Percentiles rank a stretch among this genome's conserved stretches.
Conservation (phyloP, 768 basidiomycete genomes). For the Mycena olivaceomarginata region DNA sequence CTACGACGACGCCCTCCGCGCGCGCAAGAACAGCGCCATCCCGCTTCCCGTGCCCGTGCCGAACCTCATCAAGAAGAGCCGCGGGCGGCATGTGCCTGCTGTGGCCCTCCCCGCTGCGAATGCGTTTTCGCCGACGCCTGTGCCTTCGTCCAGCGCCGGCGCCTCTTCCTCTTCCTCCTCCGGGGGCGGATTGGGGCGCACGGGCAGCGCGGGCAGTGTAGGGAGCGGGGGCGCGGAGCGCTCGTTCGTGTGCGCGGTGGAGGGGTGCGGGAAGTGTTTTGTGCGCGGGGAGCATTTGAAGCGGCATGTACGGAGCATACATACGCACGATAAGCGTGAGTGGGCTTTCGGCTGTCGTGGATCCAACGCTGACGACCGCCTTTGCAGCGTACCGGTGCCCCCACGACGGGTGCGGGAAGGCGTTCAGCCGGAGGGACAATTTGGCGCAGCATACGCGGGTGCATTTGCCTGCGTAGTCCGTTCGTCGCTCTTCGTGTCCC, state of each 20-base stretch:
- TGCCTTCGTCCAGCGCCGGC: too few species aligned
- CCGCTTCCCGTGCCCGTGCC: slow-evolving; percentile 74
- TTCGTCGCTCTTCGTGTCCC: too few species aligned
- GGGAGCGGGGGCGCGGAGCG: slow-evolving; percentile 40
- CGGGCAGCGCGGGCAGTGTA: background rate
- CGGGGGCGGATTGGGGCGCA: background rate
- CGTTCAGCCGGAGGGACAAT: slow-evolving; percentile 46
- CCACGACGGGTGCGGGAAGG: slow-evolving; percentile 43
- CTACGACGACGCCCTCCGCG: background rate
- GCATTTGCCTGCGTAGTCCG: slow-evolving; percentile 21
- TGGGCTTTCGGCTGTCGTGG: too few species aligned
- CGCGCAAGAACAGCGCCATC: slow-evolving; percentile 56
- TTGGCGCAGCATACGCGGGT: slow-evolving; percentile 44
- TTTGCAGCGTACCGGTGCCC: slow-evolving; percentile 37
- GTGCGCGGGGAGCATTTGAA: slow-evolving; percentile 74
- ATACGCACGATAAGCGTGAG: slow-evolving; percentile 76
- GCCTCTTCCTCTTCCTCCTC: too few species aligned
- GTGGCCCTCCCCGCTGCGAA: background rate
- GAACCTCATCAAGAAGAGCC: slow-evolving; percentile 78
- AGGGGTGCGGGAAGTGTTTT: slow-evolving; percentile 74
- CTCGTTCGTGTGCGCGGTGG: slow-evolving; percentile 66
- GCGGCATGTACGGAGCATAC: slow-evolving; percentile 72
- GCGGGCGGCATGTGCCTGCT: slow-evolving; percentile 74
- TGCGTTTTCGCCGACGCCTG: too few species aligned
- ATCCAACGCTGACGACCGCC: too few species aligned